Base-by-base conservation (phyloP, 176 grass and related monocot species). In the Tillandsia leiboldiana region DNA sequence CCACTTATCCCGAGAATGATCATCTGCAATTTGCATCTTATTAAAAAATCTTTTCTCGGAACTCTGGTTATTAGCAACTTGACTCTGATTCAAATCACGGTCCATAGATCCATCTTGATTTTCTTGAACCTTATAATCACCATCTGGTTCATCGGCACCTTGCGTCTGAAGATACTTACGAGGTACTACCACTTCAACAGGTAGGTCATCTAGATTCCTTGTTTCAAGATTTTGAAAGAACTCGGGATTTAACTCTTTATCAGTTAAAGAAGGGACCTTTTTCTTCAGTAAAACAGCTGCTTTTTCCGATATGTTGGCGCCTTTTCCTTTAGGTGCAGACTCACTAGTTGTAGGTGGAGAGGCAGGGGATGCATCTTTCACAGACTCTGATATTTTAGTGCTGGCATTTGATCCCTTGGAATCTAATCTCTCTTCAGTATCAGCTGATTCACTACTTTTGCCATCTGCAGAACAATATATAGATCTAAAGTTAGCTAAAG, bases 221-320 rank as follows among this genome's bases (percentile, higher is more conserved):
- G 89, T 82, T 73, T 99, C 94, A 63, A 99, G 87, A 47, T 90
- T 93, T 77, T 93, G 94, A 67, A 99, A 99, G 63, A 99, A 99
- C 6, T 93, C 94, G 63, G 89, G 82, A 58, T 99, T 99, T 49
- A 99, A 51, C 59, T 87, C 94, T 73, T 90, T 96, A 53, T 96
- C 88, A 26, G 64, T 91, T 65, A 89, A 69, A 48, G 83, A 76
- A n/a, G 89, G 70, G 22, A 58, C 77, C 73, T 75, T 99, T 88
- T 83, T 99, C 84, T 85, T 99, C 47, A 99, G 81, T n/a, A 99
- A 69, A 59, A 84, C 76, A 17, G 87, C 81, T 59, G 89, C 94
- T 65, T 93, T 99, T 84, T 99, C 94, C 51, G 71, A 67, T 53
- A 99, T 92, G 66, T 67, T 82, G 66, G 20, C 64, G 18, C 89